A percentile compares a stretch with the other conserved stretches of the same genome.
Evolutionary conservation across 345 rosid species (phyloP).

Genomic region (Lumnitzera racemosa): DNA sequence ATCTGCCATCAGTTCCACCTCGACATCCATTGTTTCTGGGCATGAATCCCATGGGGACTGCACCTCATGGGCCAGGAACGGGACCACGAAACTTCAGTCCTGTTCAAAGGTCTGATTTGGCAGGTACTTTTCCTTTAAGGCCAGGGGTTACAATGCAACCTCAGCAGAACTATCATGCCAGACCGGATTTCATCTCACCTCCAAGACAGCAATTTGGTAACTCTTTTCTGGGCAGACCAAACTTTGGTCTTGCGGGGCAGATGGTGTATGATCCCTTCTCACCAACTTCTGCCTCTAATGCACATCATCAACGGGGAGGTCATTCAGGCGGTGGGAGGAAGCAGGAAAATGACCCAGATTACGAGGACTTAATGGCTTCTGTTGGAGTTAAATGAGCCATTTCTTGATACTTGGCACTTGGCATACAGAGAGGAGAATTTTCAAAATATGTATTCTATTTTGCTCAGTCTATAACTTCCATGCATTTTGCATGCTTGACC

Average conservation of each 20-base stretch:
- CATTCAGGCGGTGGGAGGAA: conserved; percentile 20
- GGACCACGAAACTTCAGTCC: conserved; percentile 37
- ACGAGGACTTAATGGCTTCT: conserved; percentile 67
- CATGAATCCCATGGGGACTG: conserved; percentile 19
- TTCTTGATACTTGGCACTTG: no score
- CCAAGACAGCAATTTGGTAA: conserved; percentile 27
- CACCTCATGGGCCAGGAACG: conserved; percentile 29
- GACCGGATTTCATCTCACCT: conserved; percentile 20
- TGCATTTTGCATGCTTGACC: no score
- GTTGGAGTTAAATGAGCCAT: conserved; percentile 41
- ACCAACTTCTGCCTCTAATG: conserved; percentile 41
- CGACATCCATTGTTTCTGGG: conserved; percentile 40
- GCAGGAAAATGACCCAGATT: conserved; percentile 49
- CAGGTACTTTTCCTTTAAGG: conserved; percentile 44
- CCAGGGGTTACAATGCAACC: conserved; percentile 34
- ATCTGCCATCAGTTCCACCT: conserved; percentile 18
- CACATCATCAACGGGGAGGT: conserved; percentile 35
- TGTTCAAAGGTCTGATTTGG: conserved; percentile 26
- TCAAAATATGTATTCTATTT: no score
- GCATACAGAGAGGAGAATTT: no score
- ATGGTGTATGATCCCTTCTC: conserved; percentile 89
- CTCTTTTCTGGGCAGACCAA: conserved; percentile 16
- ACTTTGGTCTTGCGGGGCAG: conserved; percentile 25
- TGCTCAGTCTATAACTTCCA: no score
- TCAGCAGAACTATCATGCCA: conserved; percentile 29